A percentile compares a stretch with the other conserved stretches of the same genome.
phyloP scores from a whole-genome alignment of 2,329 filamentous ascomycete genomes.

The Furcasterigmium sp. region DNA sequence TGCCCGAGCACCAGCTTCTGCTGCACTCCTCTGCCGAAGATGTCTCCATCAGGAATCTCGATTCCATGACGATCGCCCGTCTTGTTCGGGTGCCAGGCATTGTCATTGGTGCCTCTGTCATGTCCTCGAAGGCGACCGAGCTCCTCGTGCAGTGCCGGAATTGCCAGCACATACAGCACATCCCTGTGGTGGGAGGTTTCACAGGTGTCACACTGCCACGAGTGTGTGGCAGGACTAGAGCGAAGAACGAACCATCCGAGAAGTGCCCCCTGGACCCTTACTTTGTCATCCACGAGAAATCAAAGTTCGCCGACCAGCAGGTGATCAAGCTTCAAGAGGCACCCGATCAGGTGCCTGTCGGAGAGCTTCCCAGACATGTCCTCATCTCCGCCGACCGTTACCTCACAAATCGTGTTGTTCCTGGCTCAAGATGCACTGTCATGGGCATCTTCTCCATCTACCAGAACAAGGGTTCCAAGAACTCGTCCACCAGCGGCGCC shows the following conservation, averaged over 20 bases:
- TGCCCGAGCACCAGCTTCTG: conserved; percentile 91
- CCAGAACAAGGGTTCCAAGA: conserved; percentile 83
- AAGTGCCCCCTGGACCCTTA: conserved; percentile 92
- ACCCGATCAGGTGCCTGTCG: conserved; percentile 93
- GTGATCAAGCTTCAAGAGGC: conserved; percentile 97
- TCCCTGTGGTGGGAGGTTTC: conserved; percentile 80
- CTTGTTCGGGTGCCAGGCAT: conserved; percentile 97
- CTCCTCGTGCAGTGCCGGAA: conserved; percentile 84
- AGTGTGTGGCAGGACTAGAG: conserved; percentile 61
- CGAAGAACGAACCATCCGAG: conserved; percentile 61
- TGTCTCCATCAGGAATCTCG: conserved; percentile 89
- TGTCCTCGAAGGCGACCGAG: conserved; percentile 90
- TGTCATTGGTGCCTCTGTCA: conserved; percentile 92
- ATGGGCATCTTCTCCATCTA: conserved; percentile 99
- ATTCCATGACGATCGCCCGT: conserved; percentile 85
- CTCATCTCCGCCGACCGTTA: conserved; percentile 96
- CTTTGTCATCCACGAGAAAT: conserved; percentile 91
- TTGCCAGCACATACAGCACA: conserved; percentile 66
- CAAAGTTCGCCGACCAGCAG: conserved; percentile 93
- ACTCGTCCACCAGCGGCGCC: conserved; percentile 66
- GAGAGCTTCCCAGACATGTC: conserved; percentile 90
- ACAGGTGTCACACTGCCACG: conserved; percentile 80
- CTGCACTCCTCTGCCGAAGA: conserved; percentile 88
- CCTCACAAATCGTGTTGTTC: conserved; percentile 90
- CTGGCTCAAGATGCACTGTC: conserved; percentile 87